Conservation (phyloP, 169 alveolate genomes). For the Plasmodium billcollinsi region DNA sequence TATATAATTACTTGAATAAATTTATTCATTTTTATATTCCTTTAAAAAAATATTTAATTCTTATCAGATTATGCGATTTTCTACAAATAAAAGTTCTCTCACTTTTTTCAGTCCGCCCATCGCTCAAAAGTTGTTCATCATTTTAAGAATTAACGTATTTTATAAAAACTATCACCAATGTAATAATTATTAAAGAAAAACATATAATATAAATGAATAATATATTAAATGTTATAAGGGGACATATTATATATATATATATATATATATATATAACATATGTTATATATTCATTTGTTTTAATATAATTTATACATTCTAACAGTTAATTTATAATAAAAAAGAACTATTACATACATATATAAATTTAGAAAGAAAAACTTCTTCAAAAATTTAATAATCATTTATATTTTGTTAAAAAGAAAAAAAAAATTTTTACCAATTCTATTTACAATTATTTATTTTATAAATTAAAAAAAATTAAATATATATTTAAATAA, state of each 20-base stretch:
- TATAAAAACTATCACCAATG: neutral
- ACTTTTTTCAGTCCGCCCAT: slow-evolving; percentile 78
- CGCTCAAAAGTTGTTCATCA: slow-evolving; percentile 74
- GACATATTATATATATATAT: neutral
- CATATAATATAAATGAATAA: neutral
- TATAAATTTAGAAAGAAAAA: too few species aligned
- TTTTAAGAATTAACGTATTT: slow-evolving; percentile 45
- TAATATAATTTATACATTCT: neutral
- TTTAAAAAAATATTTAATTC: slow-evolving; percentile 26
- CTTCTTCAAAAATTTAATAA: too few species aligned
- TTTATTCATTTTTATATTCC: neutral
- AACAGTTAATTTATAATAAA: neutral
- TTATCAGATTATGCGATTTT: slow-evolving; percentile 77
- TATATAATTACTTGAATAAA: neutral
- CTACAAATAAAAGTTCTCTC: slow-evolving; percentile 44
- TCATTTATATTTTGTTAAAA: too few species aligned
- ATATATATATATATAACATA: slow-evolving; percentile 4
- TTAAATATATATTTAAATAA: too few species aligned
- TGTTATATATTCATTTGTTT: neutral
- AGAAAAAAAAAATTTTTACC: too few species aligned
- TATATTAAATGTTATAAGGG: neutral
- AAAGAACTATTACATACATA: neutral
- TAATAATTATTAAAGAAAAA: too few species aligned
- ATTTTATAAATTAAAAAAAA: too few species aligned
- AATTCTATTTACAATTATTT: too few species aligned